Evolutionary conservation across 2,329 filamentous ascomycete genomes (phyloP).

Genomic region (Dactylellina cionopaga): DNA sequence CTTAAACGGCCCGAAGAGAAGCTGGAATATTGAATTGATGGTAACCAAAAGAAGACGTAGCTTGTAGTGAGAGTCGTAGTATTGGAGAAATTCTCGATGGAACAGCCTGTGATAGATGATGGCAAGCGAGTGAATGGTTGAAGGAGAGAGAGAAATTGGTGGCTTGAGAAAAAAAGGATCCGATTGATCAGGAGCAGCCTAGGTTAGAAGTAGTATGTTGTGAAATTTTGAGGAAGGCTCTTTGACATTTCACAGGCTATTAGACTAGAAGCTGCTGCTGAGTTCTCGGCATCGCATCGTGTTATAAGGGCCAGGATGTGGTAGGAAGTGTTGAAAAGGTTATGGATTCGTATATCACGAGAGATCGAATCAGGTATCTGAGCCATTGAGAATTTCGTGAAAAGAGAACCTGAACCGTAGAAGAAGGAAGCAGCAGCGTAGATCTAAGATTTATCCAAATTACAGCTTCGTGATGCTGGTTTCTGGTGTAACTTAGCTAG

Average conservation of each 20-base stretch:
- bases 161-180: neutral
- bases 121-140: neutral
- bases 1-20: too few relatives aligned
- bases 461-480: neutral
- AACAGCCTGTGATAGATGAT: neutral
- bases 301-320: neutral
- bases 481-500: neutral
- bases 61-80: neutral
- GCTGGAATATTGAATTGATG: too few relatives aligned
- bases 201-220: neutral
- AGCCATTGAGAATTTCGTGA: too few relatives aligned
- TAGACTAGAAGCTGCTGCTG: neutral
- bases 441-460: too few relatives aligned
- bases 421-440: too few relatives aligned
- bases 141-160: neutral
- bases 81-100: neutral
- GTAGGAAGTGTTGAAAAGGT: too few relatives aligned
- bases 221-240: neutral
- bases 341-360: too few relatives aligned
- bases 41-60: neutral
- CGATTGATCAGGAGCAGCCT: neutral
- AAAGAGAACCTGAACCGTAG: too few relatives aligned
- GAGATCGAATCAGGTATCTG: too few relatives aligned
- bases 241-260: neutral
- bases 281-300: conserved; percentile 23